A percentile compares a stretch with the other conserved stretches of the same genome.
These are phyloP conservation scores for Globisporangium nunn DNA, from an alignment of 352 stramenopile genomes.

Conservation along the genomic window DNA sequence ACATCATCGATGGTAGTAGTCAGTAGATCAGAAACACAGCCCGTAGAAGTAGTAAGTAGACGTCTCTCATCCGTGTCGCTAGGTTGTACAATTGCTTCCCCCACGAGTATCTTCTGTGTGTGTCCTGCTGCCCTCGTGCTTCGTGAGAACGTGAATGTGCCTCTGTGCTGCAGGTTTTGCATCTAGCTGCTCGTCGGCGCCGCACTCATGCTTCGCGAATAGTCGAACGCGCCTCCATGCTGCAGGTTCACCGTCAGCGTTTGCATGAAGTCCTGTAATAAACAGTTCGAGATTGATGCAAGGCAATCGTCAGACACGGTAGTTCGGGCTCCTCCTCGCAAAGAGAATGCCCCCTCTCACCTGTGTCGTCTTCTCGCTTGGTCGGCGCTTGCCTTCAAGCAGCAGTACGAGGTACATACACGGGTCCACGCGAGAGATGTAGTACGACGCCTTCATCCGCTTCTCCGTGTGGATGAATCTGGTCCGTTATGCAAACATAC, in stretches of 20 bases:
- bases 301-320: not conserved
- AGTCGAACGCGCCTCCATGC: constrained; percentile 57
- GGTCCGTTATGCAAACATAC: not conserved
- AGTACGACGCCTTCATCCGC: constrained; percentile 60
- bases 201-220: constrained; percentile 15
- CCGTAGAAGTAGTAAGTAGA: constrained; percentile 1
- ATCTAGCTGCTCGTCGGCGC: constrained; percentile 6
- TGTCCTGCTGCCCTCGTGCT: constrained; percentile 9
- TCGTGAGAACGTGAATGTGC: constrained; percentile 38
- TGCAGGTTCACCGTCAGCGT: constrained; percentile 68
- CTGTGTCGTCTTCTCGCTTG: constrained; percentile 64
- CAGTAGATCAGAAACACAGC: not conserved
- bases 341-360: constrained; percentile 16
- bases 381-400: constrained; percentile 56
- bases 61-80: not conserved
- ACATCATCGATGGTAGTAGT: not conserved
- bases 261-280: constrained; percentile 72
- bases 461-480: constrained; percentile 68
- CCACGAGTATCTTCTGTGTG: not conserved
- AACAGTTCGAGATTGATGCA: not conserved
- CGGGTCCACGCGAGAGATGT: constrained; percentile 66
- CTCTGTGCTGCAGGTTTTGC: constrained; percentile 46
- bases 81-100: not conserved
- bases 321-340: not conserved
- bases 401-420: constrained; percentile 71